Base-by-base conservation (phyloP, 2,329 filamentous ascomycete species). In the Aspergillus felis region DNA sequence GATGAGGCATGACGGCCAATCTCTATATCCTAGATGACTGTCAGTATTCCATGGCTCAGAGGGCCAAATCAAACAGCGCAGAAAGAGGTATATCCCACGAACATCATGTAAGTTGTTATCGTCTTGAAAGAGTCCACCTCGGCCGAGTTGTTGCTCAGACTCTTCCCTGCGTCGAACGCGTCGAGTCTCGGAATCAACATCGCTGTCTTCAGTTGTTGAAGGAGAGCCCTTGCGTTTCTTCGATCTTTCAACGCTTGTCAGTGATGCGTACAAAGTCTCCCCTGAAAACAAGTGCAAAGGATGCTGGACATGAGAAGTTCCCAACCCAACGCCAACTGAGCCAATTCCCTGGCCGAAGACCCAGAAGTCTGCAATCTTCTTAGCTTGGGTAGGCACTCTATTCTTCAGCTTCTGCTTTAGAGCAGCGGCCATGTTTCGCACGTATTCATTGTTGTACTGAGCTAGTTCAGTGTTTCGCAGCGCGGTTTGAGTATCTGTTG, bases 1-100 rank as follows among this genome's bases (percentile, higher is more conserved):
- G 84, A 81, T 0, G 80, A 83, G 1, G 84, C 88, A 46, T 90
- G 84, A 73, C 90, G 85, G 22, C 87, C 89, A 25, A 90, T 73
- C 71, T 95, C 91, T 22, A 88, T 71, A 8, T 82, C 82, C 61
- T 78, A 3, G 5, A 5, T 1, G 12, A n/a, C 35, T 12, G 17
- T 61, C 57, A 64, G 51, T 25, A 41, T 20, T 17, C 4, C 12
- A n/a, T 17, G 8, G 2, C 24, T 12, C 4, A 17, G 20, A 17
- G 10, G 2, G 1, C 20, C 3, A 2, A 14, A 24, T 8, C 5
- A 9, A 25, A 22, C 22, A 38, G 25, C 47, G 20, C 14, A 53
- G 24, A 25, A 49, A 17, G 51, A 28, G 52, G 2, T 14, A 2
- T 47, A 51, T 17, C 46, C 14, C 32, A 57, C 60, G 42, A 60